Evolutionary conservation across 106 monocot species (phyloP).

Genomic region (Dioscorea dumetorum): DNA sequence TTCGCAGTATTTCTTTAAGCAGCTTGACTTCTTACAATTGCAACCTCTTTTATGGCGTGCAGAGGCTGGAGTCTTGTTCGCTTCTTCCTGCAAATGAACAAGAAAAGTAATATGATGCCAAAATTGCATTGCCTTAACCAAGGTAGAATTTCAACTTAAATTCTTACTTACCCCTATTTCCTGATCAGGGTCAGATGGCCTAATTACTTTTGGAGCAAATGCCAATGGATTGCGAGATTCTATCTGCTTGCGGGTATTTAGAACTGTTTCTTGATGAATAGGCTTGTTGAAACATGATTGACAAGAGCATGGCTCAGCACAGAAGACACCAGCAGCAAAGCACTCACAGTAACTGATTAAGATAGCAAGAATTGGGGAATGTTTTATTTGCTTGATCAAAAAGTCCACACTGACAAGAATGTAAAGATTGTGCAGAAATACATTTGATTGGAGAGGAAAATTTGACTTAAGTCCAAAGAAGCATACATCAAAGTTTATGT

Average conservation of each 20-base stretch:
- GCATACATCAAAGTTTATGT: no score
- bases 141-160: not conserved
- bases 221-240: conserved; percentile 97
- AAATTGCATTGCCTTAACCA: not conserved
- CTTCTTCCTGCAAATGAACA: conserved; percentile 43
- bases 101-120: not conserved
- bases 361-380: not conserved
- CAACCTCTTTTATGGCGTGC: conserved; percentile 96
- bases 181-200: conserved; percentile 24
- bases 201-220: conserved; percentile 98
- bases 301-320: conserved; percentile 84
- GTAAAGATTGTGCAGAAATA: no score
- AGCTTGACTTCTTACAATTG: conserved; percentile 96
- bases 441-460: no score
- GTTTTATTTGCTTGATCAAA: no score
- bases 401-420: no score
- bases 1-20: conserved; percentile 97
- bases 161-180: conserved; percentile 56
- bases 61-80: conserved; percentile 92
- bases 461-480: no score
- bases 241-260: conserved; percentile 93
- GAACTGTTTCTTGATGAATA: conserved; percentile 78
- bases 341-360: conserved; percentile 88
- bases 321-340: conserved; percentile 94
- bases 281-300: conserved; percentile 94